Conservation (phyloP, 2,329 filamentous ascomycete species). For the Fusarium pseudonygamai region DNA sequence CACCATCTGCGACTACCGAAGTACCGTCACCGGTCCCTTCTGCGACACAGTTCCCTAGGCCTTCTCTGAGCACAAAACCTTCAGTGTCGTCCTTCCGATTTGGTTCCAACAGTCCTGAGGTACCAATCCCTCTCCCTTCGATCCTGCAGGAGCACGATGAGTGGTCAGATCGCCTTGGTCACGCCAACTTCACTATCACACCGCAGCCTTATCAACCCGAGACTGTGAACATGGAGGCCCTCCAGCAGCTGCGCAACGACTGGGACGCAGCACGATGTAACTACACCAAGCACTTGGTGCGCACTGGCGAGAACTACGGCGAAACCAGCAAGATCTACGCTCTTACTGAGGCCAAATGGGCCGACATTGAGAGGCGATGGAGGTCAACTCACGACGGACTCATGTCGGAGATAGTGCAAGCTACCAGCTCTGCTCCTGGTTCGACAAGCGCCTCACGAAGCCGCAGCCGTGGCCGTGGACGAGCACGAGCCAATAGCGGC, state of each 20-base stretch:
- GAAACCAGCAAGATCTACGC: conserved; percentile 88
- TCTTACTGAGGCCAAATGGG: conserved; percentile 90
- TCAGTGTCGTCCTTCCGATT: conserved; percentile 79
- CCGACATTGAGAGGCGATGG: conserved; percentile 80
- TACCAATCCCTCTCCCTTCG: conserved; percentile 66
- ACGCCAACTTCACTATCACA: conserved; percentile 91
- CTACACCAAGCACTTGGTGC: conserved; percentile 88
- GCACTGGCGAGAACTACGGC: conserved; percentile 90
- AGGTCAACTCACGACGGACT: conserved; percentile 73
- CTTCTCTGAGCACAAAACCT: conserved; percentile 79
- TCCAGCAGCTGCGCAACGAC: conserved; percentile 74
- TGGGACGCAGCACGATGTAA: conserved; percentile 87
- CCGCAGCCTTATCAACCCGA: conserved; percentile 82
- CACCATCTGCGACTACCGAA: conserved; percentile 58
- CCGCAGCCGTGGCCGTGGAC: conserved; percentile 52
- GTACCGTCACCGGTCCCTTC: conserved; percentile 54
- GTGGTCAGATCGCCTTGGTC: conserved; percentile 87
- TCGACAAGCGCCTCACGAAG: conserved; percentile 47
- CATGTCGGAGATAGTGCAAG: conserved; percentile 60
- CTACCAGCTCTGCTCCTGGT: conserved; percentile 42
- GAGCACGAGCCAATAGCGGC: conserved; percentile 53
- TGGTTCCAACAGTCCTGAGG: conserved; percentile 68
- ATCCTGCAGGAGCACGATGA: conserved; percentile 77
- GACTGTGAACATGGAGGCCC: conserved; percentile 63
- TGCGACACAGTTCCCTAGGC: conserved; percentile 58